Percentiles rank a stretch among this genome's conserved stretches.
These are phyloP conservation scores for Afroboletus lepidellus DNA, from an alignment of 1,284 basidiomycete species.

Conservation along the genomic window DNA sequence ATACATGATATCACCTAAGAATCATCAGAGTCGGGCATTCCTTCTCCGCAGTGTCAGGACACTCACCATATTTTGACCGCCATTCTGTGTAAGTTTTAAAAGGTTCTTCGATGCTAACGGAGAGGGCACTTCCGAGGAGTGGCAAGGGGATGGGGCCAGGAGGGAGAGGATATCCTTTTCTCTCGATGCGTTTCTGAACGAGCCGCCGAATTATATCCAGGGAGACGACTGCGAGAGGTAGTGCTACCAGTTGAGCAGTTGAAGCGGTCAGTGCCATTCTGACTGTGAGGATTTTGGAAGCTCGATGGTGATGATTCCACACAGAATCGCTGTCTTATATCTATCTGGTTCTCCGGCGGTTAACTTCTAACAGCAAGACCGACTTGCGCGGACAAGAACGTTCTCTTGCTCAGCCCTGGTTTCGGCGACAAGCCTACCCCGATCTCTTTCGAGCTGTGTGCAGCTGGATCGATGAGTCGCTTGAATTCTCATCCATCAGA, in stretches of 20 bases:
- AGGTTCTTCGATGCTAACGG: neutral
- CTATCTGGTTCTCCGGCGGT: too few species aligned
- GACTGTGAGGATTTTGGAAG: too few species aligned
- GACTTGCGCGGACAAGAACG: too few species aligned
- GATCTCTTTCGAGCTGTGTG: too few species aligned
- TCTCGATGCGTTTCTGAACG: neutral
- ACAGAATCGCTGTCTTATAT: too few species aligned
- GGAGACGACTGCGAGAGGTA: neutral
- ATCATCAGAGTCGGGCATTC: neutral
- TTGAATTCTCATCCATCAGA: too few species aligned
- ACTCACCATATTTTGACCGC: conserved; percentile 13
- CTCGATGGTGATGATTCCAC: too few species aligned
- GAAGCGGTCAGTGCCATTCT: neutral
- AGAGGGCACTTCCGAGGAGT: conserved; percentile 10
- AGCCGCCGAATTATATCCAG: neutral
- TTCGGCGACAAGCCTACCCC: too few species aligned
- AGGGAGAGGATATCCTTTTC: conserved; percentile 3
- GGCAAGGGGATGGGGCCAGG: conserved; percentile 13
- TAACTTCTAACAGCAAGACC: too few species aligned
- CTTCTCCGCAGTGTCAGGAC: neutral
- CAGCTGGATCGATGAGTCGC: too few species aligned
- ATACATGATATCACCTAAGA: conserved; percentile 16
- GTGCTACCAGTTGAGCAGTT: neutral
- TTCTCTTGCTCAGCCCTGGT: too few species aligned
- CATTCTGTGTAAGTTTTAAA: conserved; percentile 14